Percentiles rank a stretch among this genome's conserved stretches.
Evolutionary conservation across 805 yeast species (phyloP).

Genomic region (Diddensiella transvaalensis): DNA sequence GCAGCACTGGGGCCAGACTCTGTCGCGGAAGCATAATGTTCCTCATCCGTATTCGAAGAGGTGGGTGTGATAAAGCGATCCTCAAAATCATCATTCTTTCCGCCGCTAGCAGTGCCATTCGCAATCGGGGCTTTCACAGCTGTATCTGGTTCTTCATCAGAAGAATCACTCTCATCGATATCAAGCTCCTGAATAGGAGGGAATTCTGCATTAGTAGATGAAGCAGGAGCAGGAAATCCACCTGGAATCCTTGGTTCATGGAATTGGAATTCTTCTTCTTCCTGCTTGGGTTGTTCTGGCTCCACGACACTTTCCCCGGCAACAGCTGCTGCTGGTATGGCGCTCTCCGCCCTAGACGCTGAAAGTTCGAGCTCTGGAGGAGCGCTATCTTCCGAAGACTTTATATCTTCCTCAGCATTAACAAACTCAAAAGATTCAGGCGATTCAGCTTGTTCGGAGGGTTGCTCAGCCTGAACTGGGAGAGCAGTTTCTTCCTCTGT

Average conservation of each 20-base stretch:
- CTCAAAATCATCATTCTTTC: slow-evolving; percentile 6
- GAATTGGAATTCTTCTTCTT: background rate
- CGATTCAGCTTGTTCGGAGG: too few species aligned
- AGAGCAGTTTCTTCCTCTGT: too few species aligned
- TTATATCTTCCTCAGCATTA: slow-evolving; percentile 29
- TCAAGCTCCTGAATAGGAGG: slow-evolving; percentile 28
- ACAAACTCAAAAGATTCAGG: slow-evolving; percentile 35
- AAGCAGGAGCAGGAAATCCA: slow-evolving; percentile 14
- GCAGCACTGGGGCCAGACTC: slow-evolving; percentile 10
- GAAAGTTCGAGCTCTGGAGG: background rate
- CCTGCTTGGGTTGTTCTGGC: background rate
- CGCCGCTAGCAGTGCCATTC: background rate
- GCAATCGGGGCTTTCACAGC: slow-evolving; percentile 24
- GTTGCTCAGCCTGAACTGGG: too few species aligned
- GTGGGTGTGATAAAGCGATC: slow-evolving; percentile 14
- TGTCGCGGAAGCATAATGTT: slow-evolving; percentile 43
- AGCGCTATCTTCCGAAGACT: background rate
- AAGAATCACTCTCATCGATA: slow-evolving; percentile 23
- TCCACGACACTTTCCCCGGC: background rate
- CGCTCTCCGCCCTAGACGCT: background rate
- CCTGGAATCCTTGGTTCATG: background rate
- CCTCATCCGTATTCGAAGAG: slow-evolving; percentile 36
- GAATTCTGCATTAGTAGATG: slow-evolving; percentile 18
- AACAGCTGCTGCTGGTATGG: background rate
- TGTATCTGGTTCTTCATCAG: slow-evolving; percentile 32